These are phyloP conservation scores for Calocybe gangraenosa DNA, from an alignment of 768 basidiomycete genomes.

Conservation along the genomic window DNA sequence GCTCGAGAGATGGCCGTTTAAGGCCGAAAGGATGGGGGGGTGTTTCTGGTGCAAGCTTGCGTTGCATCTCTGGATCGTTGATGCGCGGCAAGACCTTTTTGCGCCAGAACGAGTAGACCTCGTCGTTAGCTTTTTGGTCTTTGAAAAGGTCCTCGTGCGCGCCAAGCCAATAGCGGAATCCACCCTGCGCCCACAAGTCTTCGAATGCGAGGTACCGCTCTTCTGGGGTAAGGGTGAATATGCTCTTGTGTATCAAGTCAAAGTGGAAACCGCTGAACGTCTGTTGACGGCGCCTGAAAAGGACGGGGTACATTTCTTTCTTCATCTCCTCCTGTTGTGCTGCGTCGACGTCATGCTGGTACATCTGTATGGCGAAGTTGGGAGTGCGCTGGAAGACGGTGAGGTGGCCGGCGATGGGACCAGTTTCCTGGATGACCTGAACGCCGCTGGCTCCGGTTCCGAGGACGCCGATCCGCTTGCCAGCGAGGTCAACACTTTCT, in stretches of 20 bases:
- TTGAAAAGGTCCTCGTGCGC: slow-evolving; percentile 12
- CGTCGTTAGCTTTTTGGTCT: slow-evolving; percentile 15
- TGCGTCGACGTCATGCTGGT: slow-evolving; percentile 10
- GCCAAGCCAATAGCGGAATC: slow-evolving; percentile 16
- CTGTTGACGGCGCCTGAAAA: slow-evolving; percentile 17
- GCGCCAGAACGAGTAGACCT: slow-evolving; percentile 21
- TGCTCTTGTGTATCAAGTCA: slow-evolving; percentile 6
- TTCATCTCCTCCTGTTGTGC: slow-evolving; percentile 14
- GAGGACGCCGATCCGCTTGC: slow-evolving; percentile 22
- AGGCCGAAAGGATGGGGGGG: slow-evolving; percentile 21
- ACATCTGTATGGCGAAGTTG: slow-evolving; percentile 20
- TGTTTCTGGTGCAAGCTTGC: slow-evolving; percentile 20
- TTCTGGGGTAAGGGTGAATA: slow-evolving; percentile 14
- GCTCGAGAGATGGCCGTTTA: slow-evolving; percentile 19
- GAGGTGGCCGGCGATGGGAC: slow-evolving; percentile 16
- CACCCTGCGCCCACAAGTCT: slow-evolving; percentile 19
- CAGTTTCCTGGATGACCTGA: slow-evolving; percentile 20
- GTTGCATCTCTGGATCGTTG: slow-evolving; percentile 13
- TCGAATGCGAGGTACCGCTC: slow-evolving; percentile 18
- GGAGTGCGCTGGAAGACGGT: slow-evolving; percentile 25
- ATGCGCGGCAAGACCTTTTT: slow-evolving; percentile 17
- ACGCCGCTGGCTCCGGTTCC: slow-evolving; percentile 23
- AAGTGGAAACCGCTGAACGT: slow-evolving; percentile 16
- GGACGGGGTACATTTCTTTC: slow-evolving; percentile 13
- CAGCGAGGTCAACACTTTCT: slow-evolving; percentile 14